Evolutionary conservation across 164 flowering plant genomes (phyloP), one percentile per base, ranked within the genome.

Genomic region (Stephania cephalantha): DNA sequence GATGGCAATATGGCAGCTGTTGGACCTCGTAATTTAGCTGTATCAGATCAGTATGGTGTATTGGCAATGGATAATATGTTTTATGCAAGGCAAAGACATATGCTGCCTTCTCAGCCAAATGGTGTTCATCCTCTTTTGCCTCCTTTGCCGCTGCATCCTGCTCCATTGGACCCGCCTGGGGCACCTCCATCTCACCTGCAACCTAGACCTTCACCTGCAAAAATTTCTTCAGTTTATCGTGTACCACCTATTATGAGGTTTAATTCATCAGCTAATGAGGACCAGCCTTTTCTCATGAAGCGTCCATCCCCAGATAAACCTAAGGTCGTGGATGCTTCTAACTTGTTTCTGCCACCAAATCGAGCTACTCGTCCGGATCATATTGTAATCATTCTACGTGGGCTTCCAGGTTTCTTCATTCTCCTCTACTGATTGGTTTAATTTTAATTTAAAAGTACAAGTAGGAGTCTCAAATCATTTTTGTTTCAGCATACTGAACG

Each of bases 311-410:
- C 84, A 4, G 91, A 90, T 42, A 87, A 86, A 79, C 88, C 87
- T 12, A 90, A 88, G 78, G 70, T 83, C 70, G 48, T 93, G 78
- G 92, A 95, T 85, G 96, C 93, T 73, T 84, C 87, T 58, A 84
- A 76, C 65, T 83, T 95, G 78, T 88, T 95, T 81, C 87, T 82
- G 87, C 85, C 53, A 68, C 98, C 99, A 75, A 85, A 88, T 81
- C 88, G 92, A 77, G 85, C 87, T 17, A 77, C 82, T 48, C 96
- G 95, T 22, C 99, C 99, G 25, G 95, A 87, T 85, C 96, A 90
- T 86, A 74, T 95, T 69, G 99, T 91, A 75, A 77, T 95, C 63
- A 95, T 95, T 64, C 95, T 95, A 75, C 93, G 99, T 35, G 99
- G 99, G 22, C 93, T 95, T 83, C 99, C 99, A 86, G 99, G 99